Evolutionary conservation across 2,329 filamentous ascomycete genomes (phyloP), one percentile per base, ranked within the genome.

Genomic region (Biscogniauxia sp.): DNA sequence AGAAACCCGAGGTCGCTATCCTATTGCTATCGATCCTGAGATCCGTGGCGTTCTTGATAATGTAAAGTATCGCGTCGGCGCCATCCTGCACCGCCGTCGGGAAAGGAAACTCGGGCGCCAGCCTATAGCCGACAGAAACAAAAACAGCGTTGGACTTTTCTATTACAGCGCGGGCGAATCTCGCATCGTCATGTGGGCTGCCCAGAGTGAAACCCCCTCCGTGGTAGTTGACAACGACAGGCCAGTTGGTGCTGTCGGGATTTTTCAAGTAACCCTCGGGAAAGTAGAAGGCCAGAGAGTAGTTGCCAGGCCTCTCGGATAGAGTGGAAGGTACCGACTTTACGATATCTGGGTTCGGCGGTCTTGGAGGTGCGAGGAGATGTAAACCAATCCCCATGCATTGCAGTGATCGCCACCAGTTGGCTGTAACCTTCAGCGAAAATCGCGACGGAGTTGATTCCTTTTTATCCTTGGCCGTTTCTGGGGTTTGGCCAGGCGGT

Each of bases 321-420:
- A 78, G 64, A 9, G 75, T 77, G 6, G 80, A 81, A 25, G 79
- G 73, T 32, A 91, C 81, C 19, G 78, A 78, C 52, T 80, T 82
- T 53, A 79, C 79, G 75, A 91, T 91, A 28, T 80, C 75, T 1
- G 87, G 87, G 32, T 76, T 77, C 1, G 86, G 85, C 5, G 88
- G 86, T 55, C 82, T 79, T 6, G 88, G 87, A 51, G 80, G 76
- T 0, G 87, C 83, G 61, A 88, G 75, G 58, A 81, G 83, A 71
- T 92, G 88, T 49, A 91, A 76, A 61, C 83, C 78, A 87, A 91
- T 90, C 69, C 88, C 88, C 59, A 90, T 81, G 60, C 80, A 80
- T 83, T 90, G 90, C 51, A 91, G 78, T 59, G 83, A 80, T 56
- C 89, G 82, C 87, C 88, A 90, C 72, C 88, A 82, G 26, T 80